Evolutionary conservation across 768 basidiomycete species (phyloP), one percentile per base, ranked within the genome.

Genomic region (Lactarius deliciosus): DNA sequence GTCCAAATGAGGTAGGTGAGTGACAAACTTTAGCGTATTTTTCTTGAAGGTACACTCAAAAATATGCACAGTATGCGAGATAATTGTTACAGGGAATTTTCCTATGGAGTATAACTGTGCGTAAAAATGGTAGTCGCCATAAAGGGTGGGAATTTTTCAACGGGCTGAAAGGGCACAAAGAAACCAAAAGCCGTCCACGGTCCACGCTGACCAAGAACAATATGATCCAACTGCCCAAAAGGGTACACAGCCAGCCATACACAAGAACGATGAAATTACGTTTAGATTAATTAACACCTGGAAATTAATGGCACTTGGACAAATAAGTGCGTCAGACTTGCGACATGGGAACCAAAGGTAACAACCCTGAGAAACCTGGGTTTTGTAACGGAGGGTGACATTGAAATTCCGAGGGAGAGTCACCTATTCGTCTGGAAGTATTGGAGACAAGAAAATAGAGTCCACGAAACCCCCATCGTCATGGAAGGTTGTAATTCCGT

Each of bases 201-300:
- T 36, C 40, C 58, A 68, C 63, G 66, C 58, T 45, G 58, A 40
- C 53, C 5, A 9, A 45, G 57, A 64, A 56, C 53, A 47, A 63
- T 57, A 54, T 59, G 57, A 53, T n/a, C 56, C 63, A 66, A 57
- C 10, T 20, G 28, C 60, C 36, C 5, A 38, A n/a, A 10, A 66
- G 45, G 28, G 47, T 25, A 43, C 60, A 28, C 41, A 45, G 22
- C 15, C 22, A 22, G 9, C 11, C 32, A 54, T 57, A 55, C 30
- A 43, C 50, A 13, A 58, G 47, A 43, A 43, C 34, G 30, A 45
- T 60, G 53, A 45, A 45, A 60, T 66, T 38, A 38, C 55, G 56
- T 36, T 41, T 40, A 20, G 22, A 4, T 47, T 30, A 28, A 57
- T 65, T 57, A 50, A 61, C 56, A 15, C 11, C 13, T 57, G 40